Evolutionary conservation across 208 protist species (phyloP).

Genomic region (Acanthamoeba lenticulata): DNA sequence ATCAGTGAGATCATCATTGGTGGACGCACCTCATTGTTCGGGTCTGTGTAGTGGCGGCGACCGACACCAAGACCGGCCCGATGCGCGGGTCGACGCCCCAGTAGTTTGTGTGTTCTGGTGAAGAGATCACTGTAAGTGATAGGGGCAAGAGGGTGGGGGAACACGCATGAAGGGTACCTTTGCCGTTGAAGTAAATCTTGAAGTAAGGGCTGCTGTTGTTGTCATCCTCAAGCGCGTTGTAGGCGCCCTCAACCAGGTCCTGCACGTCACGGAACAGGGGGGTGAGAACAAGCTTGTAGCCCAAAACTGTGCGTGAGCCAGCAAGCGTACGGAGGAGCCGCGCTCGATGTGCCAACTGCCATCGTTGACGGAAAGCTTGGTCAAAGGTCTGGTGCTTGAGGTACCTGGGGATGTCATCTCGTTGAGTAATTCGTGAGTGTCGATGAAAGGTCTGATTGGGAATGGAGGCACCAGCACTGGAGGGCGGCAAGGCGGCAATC

Average conservation of each 20-base stretch:
- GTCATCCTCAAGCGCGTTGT: conserved; percentile 58
- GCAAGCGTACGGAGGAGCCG: neutral
- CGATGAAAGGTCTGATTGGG: neutral
- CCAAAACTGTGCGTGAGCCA: neutral
- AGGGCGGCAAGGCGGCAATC: neutral
- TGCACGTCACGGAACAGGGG: neutral
- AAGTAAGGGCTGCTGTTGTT: neutral
- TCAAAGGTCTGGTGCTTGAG: neutral
- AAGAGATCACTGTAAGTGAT: neutral
- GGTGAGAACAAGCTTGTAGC: no score
- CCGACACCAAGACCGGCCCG: conserved; percentile 11
- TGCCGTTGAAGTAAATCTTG: conserved; percentile 38
- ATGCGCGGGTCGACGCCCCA: conserved; percentile 8
- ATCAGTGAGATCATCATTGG: neutral
- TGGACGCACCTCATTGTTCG: neutral
- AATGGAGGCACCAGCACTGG: no score
- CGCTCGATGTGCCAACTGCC: conserved; percentile 3
- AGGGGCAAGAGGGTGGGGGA: neutral
- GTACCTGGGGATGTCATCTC: neutral
- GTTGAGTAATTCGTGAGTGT: neutral
- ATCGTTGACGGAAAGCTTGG: neutral
- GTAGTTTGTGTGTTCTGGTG: conserved; percentile 27
- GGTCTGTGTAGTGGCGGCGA: neutral
- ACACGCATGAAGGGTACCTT: neutral
- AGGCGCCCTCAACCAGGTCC: conserved; percentile 28